Evolutionary conservation across 2,329 filamentous ascomycete species (phyloP), one percentile per base, ranked within the genome.

Genomic region (Sporothrix brunneoviolacea): DNA sequence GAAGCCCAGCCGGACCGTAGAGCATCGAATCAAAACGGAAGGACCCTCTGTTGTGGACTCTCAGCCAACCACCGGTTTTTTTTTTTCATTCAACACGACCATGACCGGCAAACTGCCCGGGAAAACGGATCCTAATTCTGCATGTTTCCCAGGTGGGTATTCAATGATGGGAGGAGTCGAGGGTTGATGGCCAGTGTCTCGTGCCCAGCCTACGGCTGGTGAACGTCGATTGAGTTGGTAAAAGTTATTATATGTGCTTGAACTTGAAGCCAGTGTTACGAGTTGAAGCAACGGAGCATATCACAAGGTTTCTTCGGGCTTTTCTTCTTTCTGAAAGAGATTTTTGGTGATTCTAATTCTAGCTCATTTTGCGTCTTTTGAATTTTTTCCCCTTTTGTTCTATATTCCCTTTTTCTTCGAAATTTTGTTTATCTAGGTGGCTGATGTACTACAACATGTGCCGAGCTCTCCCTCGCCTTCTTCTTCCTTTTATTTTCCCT

Each of bases 351-450:
- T 32, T 24, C 33, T 28, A 30, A 39, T 45, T 52, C 42, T 33
- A 16, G 35, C 33, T 43, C 13, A 21, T 19, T 18, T 37, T 18
- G 32, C 16, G n/a, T 24, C 35, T 38, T 45, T 27, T 41, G 19
- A 18, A 10, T 51, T 40, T 24, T 8, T 39, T 21, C 21, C 19
- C 7, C 37, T 44, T 37, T 19, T 52, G 50, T 51, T 51, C 52
- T 51, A 43, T 48, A 45, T 54, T 53, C 30, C 48, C 37, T 44
- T 50, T 38, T 24, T 16, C 32, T 42, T 48, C 33, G 40, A 32
- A 32, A 27, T 21, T 43, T 35, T 33, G 24, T 15, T 48, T 48
- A 38, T 48, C 41, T 48, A 42, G 46, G 27, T 42, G 46, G 38
- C 38, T 15, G 18, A 27, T 35, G 38, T 42, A 41, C 21, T 15